Evolutionary conservation across 768 basidiomycete species (phyloP), one percentile per base, ranked within the genome.

Genomic region (Podaxis sp.): DNA sequence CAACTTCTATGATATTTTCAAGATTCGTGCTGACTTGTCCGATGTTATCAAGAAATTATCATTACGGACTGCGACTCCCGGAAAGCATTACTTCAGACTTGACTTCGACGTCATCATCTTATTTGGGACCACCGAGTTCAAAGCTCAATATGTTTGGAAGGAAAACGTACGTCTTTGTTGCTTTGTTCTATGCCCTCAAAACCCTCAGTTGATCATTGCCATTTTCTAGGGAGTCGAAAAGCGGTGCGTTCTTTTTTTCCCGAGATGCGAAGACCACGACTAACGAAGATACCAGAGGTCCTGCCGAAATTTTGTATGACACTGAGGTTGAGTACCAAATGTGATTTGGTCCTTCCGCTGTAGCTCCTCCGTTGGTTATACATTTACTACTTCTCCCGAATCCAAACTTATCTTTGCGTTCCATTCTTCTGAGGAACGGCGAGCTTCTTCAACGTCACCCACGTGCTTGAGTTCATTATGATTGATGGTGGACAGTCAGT

Each of bases 61-160:
- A 2, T 8, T 33, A 22, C 13, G 11, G 5, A 20, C 4, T 13
- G 37, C 37, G 6, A 12, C 17, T n/a, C 5, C 11, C 1, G 37
- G 58, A 57, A 60, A 20, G 55, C 53, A 65, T 12, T 68, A 65
- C 33, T 70, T 61, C 51, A 64, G 48, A 17, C 60, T 70, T 2
- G 56, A 64, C 20, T 68, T 66, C 58, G 65, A 66, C 11, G n/a
- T 68, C 17, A 60, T 68, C 30, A 57, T 70, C 8, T n/a, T 58
- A 5, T 70, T 68, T 44, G 67, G 67, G 2, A 20, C 56, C 2
- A 62, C 67, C 4, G 69, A 67, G 55, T 61, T 70, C 33, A 64
- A 63, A 11, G 69, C 67, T 17, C 66, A 68, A 37, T 33, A 64
- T 11, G 64, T 58, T 1, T 70, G 66, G 66, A 48, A 38, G 2